Evolutionary conservation across 169 alveolate genomes (phyloP), one percentile per base, ranked within the genome.

Genomic region (Hepatocystis sp.): DNA sequence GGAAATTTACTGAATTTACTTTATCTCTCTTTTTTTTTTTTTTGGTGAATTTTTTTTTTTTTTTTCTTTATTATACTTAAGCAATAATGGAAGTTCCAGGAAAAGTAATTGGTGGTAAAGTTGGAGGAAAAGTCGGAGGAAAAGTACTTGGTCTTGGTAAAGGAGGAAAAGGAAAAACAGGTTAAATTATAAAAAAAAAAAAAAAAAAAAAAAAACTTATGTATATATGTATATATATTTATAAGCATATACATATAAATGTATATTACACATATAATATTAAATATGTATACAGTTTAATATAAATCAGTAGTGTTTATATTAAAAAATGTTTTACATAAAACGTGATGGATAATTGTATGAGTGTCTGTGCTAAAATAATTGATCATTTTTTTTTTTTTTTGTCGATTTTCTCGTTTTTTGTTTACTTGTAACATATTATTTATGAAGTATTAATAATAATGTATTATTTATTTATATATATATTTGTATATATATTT

Each of bases 51-150:
- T 36, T 10, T 36, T 36, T 36, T 5, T 36, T 36, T 36, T 36
- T 36, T n/a, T n/a, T n/a, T n/a, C n/a, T n/a, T n/a, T n/a, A n/a
- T 56, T 71, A 34, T 58, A 4, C 60, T 61, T 5, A 60, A 61
- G 2, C 49, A 66, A 66, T 11, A 8, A 81, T 81, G 89, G 89
- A 81, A 61, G 89, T 81, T 46, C 66, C 89, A 61, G 89, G 89
- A 81, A 81, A 81, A 81, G 84, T 91, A 84, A 93, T 93, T 52
- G 96, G 97, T 76, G 97, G 97, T 21, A 94, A 94, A 56, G 94
- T 94, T 13, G 97, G 97, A 67, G 97, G 97, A 81, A 94, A 94
- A 85, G 94, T 94, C 17, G 97, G 97, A 61, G 97, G 97, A 34
- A 94, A 93, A 67, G 91, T 90, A 34, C 92, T 92, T 86, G 95